Conservation (phyloP, 164 flowering plant genomes). For the Kingdonia uniflora region DNA sequence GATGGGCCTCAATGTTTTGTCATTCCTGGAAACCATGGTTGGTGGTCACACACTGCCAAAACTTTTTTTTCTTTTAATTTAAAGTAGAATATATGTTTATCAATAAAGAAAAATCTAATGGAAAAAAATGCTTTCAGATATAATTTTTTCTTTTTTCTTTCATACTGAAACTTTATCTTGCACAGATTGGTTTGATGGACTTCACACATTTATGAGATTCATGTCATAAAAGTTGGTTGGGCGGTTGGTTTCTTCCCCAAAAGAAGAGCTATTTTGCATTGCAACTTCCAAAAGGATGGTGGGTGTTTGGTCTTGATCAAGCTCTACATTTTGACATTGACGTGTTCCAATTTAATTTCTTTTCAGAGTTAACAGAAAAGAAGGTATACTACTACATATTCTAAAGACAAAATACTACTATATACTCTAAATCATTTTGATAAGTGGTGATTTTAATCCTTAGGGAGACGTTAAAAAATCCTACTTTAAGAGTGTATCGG, state of each 20-base stretch:
- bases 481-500: no score
- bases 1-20: slow-evolving; percentile 93
- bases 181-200: slow-evolving; percentile 99
- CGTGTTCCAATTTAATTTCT: slow-evolving; percentile 94
- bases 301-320: slow-evolving; percentile 96
- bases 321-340: slow-evolving; percentile 98
- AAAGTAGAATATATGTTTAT: neutral
- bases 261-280: slow-evolving; percentile 96
- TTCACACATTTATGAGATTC: slow-evolving; percentile 90
- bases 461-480: no score
- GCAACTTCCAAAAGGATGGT: slow-evolving; percentile 94
- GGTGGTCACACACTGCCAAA: slow-evolving; percentile 16
- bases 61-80: neutral
- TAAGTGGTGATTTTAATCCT: no score
- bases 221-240: slow-evolving; percentile 98
- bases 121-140: no score
- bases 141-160: no score
- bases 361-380: slow-evolving; percentile 54
- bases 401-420: no score
- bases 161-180: slow-evolving; percentile 2
- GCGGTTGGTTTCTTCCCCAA: slow-evolving; percentile 99
- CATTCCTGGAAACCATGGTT: slow-evolving; percentile 99
- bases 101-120: no score
- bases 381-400: slow-evolving; percentile 42
- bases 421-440: no score